phyloP scores from a whole-genome alignment of 768 basidiomycete species.

The Pleurotus ostreatus region DNA sequence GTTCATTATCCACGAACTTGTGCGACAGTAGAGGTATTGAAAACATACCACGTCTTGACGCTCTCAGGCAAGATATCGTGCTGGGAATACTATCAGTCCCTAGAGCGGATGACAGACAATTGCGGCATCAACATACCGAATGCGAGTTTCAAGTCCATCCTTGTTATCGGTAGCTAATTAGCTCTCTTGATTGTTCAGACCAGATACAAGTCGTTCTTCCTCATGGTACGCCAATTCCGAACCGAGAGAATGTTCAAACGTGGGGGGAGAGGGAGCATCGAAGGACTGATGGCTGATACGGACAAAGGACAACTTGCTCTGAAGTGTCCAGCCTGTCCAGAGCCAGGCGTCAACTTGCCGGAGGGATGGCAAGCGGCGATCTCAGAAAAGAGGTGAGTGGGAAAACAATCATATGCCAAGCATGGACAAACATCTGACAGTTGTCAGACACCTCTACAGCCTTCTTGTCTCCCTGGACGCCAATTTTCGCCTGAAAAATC shows the following conservation, averaged over 20 bases:
- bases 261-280: constrained; percentile 11
- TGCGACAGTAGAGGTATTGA: constrained; percentile 19
- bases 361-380: constrained; percentile 14
- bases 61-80: constrained; percentile 22
- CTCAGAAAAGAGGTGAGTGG: constrained; percentile 3
- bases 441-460: constrained; percentile 8
- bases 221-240: constrained; percentile 11
- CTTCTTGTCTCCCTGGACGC: constrained; percentile 21
- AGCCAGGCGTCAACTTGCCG: constrained; percentile 22
- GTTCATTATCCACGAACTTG: constrained; percentile 19
- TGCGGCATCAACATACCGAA: constrained; percentile 5
- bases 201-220: constrained; percentile 21
- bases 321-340: constrained; percentile 25
- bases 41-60: constrained; percentile 19
- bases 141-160: constrained; percentile 10
- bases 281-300: constrained; percentile 13
- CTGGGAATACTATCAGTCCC: constrained; percentile 22
- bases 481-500: constrained; percentile 22
- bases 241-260: constrained; percentile 9
- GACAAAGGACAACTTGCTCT: constrained; percentile 20
- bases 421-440: background rate
- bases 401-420: background rate
- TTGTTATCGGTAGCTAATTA: background rate
- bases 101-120: constrained; percentile 20
- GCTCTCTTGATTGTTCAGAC: constrained; percentile 13